A percentile compares a stretch with the other conserved stretches of the same genome.
phyloP scores from a whole-genome alignment of 352 stramenopile genomes.

The Peronospora tabacina region DNA sequence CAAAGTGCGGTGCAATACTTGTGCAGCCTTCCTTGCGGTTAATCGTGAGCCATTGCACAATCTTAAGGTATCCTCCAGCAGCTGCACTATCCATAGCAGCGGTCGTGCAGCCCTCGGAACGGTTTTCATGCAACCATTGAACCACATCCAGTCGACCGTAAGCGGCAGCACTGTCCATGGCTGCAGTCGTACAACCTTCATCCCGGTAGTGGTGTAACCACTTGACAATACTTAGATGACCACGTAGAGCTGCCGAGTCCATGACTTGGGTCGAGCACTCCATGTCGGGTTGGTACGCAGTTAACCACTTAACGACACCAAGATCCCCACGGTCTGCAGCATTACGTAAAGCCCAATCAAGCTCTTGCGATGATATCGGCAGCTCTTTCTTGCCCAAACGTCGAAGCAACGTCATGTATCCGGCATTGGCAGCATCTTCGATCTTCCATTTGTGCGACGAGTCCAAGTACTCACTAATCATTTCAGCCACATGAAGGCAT shows the following conservation, averaged over 20 bases:
- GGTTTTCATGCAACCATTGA: constrained; percentile 60
- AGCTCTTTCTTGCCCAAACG: constrained; percentile 33
- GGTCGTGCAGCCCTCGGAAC: constrained; percentile 57
- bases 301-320: constrained; percentile 54
- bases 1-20: constrained; percentile 58
- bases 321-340: constrained; percentile 66
- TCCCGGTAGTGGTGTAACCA: constrained; percentile 61
- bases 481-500: constrained; percentile 35
- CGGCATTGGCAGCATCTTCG: constrained; percentile 41
- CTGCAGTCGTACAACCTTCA: constrained; percentile 65
- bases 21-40: constrained; percentile 65
- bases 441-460: constrained; percentile 52
- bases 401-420: constrained; percentile 47
- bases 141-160: constrained; percentile 64
- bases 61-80: constrained; percentile 56
- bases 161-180: constrained; percentile 70
- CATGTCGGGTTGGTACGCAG: constrained; percentile 42
- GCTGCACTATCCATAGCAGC: constrained; percentile 67
- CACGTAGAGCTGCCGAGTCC: constrained; percentile 67
- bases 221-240: constrained; percentile 59
- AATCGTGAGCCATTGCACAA: constrained; percentile 51
- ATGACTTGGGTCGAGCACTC: constrained; percentile 61
- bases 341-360: constrained; percentile 62
- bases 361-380: constrained; percentile 38
- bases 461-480: constrained; percentile 52